These are phyloP conservation scores for Emmonsiellopsis sp. DNA, from an alignment of 2,329 filamentous ascomycete genomes.

Conservation along the genomic window DNA sequence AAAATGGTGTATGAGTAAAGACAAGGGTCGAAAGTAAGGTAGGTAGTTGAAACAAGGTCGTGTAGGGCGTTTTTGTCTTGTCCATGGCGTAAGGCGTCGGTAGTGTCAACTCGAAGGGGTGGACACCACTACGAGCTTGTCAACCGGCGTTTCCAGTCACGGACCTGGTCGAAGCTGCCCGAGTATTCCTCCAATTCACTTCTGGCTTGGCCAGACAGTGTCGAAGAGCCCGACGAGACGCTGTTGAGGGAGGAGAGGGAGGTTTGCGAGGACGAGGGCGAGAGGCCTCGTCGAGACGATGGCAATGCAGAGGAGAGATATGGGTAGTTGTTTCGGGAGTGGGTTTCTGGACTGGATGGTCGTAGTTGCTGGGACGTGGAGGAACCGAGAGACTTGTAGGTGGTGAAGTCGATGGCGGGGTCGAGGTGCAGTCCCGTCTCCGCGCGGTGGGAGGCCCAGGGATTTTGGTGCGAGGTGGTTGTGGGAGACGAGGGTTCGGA, in stretches of 20 bases:
- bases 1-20: not conserved
- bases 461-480: constrained; percentile 13
- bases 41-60: not conserved
- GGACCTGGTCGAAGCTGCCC: constrained; percentile 77
- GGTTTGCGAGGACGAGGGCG: constrained; percentile 68
- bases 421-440: constrained; percentile 54
- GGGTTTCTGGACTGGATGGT: not conserved
- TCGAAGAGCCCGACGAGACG: constrained; percentile 46
- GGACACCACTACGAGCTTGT: constrained; percentile 19
- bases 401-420: constrained; percentile 66
- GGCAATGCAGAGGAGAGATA: constrained; percentile 20
- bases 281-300: constrained; percentile 8
- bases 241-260: constrained; percentile 74
- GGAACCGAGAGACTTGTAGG: constrained; percentile 42
- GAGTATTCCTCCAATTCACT: constrained; percentile 79
- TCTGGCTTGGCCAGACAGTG: constrained; percentile 65
- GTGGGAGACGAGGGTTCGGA: constrained; percentile 23
- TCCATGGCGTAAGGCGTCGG: too few species aligned
- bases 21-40: not conserved
- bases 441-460: constrained; percentile 9
- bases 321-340: not conserved
- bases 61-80: not conserved
- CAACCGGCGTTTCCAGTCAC: constrained; percentile 38
- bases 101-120: not conserved
- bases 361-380: constrained; percentile 17